These are phyloP conservation scores for Phytophthora sojae DNA, from an alignment of 352 stramenopile genomes.

Conservation along the genomic window DNA sequence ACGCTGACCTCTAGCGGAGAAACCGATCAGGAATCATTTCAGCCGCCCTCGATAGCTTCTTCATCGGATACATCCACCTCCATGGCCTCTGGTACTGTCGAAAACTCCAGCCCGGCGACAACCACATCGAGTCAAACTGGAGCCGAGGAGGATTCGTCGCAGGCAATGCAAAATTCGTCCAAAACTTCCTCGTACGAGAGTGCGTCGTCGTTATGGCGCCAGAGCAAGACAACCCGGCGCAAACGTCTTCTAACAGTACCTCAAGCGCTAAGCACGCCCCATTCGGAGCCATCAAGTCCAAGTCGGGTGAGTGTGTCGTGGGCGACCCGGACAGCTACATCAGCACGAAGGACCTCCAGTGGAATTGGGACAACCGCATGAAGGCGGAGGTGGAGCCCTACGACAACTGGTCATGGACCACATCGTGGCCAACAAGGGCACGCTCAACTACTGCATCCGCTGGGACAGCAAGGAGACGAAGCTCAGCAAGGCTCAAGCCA, in stretches of 20 bases:
- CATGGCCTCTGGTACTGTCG: not conserved
- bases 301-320: slow-evolving; percentile 27
- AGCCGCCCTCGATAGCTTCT: not conserved
- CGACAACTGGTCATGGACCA: slow-evolving; percentile 42
- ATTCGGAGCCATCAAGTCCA: slow-evolving; percentile 34
- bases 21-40: not conserved
- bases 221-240: too few species aligned
- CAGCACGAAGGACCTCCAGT: slow-evolving; percentile 17
- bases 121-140: not conserved
- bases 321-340: slow-evolving; percentile 28
- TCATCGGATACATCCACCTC: not conserved
- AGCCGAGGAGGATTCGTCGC: not conserved
- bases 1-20: not conserved
- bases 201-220: too few species aligned
- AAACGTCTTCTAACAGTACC: not conserved
- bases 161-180: not conserved
- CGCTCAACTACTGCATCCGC: slow-evolving; percentile 53
- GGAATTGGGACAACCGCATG: slow-evolving; percentile 12
- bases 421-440: slow-evolving; percentile 36
- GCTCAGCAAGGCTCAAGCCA: slow-evolving; percentile 37
- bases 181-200: not conserved
- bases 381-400: slow-evolving; percentile 5
- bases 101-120: not conserved
- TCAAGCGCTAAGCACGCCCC: slow-evolving; percentile 11
- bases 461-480: slow-evolving; percentile 45